Evolutionary conservation across 345 rosid genomes (phyloP), one percentile per base, ranked within the genome.

Genomic region (Sapria himalayana): DNA sequence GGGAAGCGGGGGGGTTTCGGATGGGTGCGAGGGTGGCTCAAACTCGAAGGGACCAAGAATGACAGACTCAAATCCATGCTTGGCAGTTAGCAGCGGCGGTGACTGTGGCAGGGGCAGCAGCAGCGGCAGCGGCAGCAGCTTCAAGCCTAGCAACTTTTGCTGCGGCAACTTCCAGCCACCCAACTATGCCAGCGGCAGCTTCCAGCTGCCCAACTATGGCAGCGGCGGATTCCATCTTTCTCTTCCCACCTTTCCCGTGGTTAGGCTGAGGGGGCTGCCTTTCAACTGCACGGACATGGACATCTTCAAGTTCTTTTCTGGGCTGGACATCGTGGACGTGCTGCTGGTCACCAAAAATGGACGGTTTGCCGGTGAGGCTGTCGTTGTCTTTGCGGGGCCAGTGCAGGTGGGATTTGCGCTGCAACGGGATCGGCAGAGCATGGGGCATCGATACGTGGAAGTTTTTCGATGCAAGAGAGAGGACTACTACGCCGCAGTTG

Each of bases 31-130:
- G 85, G 93, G 80, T 53, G 93, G 93, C 76, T 77, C 96, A 74
- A 85, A 85, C 76, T 77, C 96, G 73, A 85, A 85, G 96, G 80
- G 96, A 80, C 96, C 77, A 65, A 74, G 96, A 85, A 85, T 85
- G 93, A 85, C 67, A 80, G 93, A 77, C 72, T 74, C 96, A 37
- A 72, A 71, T 80, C 93, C 96, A 66, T 85, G 81, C 96, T 77
- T 85, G 78, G 86, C 92, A 80, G 93, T 85, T 81, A 74, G 77
- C 85, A 66, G 66, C 46, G 60, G 74, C 44, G 23, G n/a, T n/a
- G n/a, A n/a, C n/a, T n/a, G n/a, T n/a, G n/a, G n/a, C n/a, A n/a
- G n/a, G n/a, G n/a, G n/a, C n/a, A n/a, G n/a, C n/a, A n/a, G n/a
- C n/a, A n/a, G n/a, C n/a, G n/a, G n/a, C n/a, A n/a, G 74, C 0